Base-by-base conservation (phyloP, 106 monocot species). In the Alisma plantagoaquatica region DNA sequence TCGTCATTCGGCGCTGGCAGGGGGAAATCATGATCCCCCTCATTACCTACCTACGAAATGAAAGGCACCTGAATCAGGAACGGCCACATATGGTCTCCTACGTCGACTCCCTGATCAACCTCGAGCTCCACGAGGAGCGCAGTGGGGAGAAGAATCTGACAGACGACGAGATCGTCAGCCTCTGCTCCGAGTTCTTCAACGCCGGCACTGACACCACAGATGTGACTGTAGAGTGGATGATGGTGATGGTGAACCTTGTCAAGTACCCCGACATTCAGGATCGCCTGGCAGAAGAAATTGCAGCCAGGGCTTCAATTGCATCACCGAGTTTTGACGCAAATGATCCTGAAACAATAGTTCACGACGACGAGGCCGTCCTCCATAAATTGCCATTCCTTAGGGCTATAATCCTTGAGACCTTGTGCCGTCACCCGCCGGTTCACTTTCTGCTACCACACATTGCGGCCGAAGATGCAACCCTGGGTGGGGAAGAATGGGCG, bases 131-230 rank as follows among this genome's bases (percentile, higher is more conserved):
- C 3, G 64, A 54, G 0, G 43, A 54, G 16, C 5, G 21, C 18
- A 27, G 44, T 2, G n/a, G n/a, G n/a, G n/a, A n/a, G n/a, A 46
- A 47, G 66, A 57, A 56, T 23, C 46, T 56, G 7, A 48, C 5
- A 2, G 66, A 66, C 9, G 22, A 35, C 2, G 66, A 66, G 47
- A 48, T 56, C 1, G 23, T 66, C 31, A 35, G 29, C 16, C 66
- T 66, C 17, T 66, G 66, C 56, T 32, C 29, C 8, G 66, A 66
- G 56, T 57, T 66, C 48, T 55, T 66, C 20, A 47, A 56, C 33
- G 46, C 56, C 47, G 66, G 66, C 32, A 48, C 33, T 7, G 66
- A 66, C 46, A 56, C 56, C 10, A 66, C 56, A 2, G 23, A 29
- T 14, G 44, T 43, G 5, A 25, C 54, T 10, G 24, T 65, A 23